Conservation (phyloP, 169 alveolate genomes). For the Perkinsus marinus region DNA sequence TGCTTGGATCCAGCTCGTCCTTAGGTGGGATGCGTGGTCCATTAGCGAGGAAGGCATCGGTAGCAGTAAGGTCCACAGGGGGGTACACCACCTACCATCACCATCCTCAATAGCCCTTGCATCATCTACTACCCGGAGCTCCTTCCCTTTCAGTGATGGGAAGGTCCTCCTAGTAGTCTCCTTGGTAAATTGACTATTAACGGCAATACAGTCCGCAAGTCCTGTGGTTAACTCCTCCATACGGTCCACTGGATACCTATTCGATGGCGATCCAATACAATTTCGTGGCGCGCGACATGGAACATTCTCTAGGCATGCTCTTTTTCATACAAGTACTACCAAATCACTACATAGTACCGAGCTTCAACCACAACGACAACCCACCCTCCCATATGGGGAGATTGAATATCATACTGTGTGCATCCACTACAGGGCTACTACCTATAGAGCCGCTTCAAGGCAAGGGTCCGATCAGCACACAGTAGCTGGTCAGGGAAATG, state of each 20-base stretch:
- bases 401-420: no score
- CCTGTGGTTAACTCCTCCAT: neutral
- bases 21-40: neutral
- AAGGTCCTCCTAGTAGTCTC: constrained; percentile 33
- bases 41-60: neutral
- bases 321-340: no score
- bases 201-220: constrained; percentile 37
- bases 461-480: constrained; percentile 46
- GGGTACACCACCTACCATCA: constrained; percentile 6
- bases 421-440: no score
- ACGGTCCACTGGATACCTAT: neutral
- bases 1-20: neutral
- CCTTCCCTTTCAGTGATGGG: constrained; percentile 23
- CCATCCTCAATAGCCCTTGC: neutral
- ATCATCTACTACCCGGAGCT: neutral
- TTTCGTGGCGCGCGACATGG: no score
- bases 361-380: no score
- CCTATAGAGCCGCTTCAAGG: constrained; percentile 54
- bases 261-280: no score
- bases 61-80: constrained; percentile 4
- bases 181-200: constrained; percentile 52
- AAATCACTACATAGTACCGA: no score
- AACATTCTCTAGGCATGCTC: no score
- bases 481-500: constrained; percentile 80
- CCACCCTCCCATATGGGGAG: no score